Percentiles rank a stretch among this genome's conserved stretches.
Evolutionary conservation across 108 stramenopile species (phyloP).

Genomic region (Pseudonitzschia delicatissima): DNA sequence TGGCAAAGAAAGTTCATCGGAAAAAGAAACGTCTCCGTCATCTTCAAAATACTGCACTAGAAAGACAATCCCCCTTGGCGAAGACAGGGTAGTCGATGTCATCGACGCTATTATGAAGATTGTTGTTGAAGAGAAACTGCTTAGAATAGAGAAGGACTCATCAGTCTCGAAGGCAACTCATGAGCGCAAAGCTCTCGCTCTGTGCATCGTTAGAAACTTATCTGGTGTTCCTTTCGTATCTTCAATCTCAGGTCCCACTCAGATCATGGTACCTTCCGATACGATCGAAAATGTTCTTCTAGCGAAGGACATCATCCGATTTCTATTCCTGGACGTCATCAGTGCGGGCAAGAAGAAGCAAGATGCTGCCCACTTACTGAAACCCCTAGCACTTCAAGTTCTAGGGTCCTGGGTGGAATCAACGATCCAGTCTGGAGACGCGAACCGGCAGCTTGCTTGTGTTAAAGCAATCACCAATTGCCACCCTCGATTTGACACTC

Average conservation of each 20-base stretch:
- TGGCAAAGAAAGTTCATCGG: conserved; percentile 18
- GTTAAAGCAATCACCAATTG: conserved; percentile 51
- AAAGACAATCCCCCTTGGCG: conserved; percentile 26
- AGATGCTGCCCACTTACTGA: conserved; percentile 32
- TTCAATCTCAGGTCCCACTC: conserved; percentile 46
- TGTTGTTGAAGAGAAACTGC: conserved; percentile 50
- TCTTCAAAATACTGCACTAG: conserved; percentile 15
- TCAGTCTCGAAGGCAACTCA: conserved; percentile 47
- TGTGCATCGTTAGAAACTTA: conserved; percentile 46
- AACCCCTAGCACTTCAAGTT: conserved; percentile 41
- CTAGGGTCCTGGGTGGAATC: conserved; percentile 17
- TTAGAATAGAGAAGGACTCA: conserved; percentile 36
- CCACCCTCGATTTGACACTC: conserved; percentile 66
- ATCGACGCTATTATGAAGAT: conserved; percentile 45
- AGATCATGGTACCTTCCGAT: conserved; percentile 34
- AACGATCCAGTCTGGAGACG: conserved; percentile 15
- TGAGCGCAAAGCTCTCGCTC: conserved; percentile 57
- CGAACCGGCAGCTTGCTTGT: conserved; percentile 41
- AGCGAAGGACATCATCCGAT: conserved; percentile 43
- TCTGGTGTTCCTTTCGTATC: conserved; percentile 50
- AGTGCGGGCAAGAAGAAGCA: conserved; percentile 40
- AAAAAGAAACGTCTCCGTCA: conserved; percentile 4
- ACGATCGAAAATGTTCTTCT: conserved; percentile 49
- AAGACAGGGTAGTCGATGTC: conserved; percentile 35
- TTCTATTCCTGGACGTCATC: conserved; percentile 63